phyloP scores from a whole-genome alignment of 176 grass and related monocot species.

The Oryza australiensis region DNA sequence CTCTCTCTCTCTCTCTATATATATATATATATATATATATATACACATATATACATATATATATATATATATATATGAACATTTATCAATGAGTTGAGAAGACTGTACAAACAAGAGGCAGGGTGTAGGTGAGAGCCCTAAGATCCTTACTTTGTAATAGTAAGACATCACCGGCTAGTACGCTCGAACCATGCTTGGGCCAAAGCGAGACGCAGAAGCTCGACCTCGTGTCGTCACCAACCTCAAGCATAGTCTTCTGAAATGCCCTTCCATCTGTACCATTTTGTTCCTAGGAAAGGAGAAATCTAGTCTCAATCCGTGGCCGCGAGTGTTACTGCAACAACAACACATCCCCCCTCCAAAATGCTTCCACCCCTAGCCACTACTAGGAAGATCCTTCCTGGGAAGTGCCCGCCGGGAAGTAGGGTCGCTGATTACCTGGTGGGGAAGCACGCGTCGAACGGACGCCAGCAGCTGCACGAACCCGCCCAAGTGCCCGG shows the following conservation, averaged over 20 bases:
- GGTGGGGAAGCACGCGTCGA: slow-evolving; percentile 29
- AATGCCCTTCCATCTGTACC: slow-evolving; percentile 36
- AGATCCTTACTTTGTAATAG: slow-evolving; percentile 59
- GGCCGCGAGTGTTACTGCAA: not conserved
- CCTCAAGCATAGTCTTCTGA: slow-evolving; percentile 41
- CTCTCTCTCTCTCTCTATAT: no score
- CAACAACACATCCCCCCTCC: not conserved
- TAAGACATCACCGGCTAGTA: slow-evolving; percentile 48
- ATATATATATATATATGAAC: no score
- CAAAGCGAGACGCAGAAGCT: slow-evolving; percentile 52
- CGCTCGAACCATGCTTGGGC: slow-evolving; percentile 42
- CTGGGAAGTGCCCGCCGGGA: not conserved
- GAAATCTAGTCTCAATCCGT: not conserved
- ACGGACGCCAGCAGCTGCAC: slow-evolving; percentile 63
- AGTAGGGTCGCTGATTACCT: slow-evolving; percentile 19
- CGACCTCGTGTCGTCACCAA: slow-evolving; percentile 56
- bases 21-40: no score
- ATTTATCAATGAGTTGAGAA: not conserved
- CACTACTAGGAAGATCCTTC: not conserved
- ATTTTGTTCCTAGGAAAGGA: slow-evolving; percentile 42
- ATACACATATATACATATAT: no score
- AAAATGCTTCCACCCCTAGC: not conserved
- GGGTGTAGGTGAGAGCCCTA: not conserved
- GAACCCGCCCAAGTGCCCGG: slow-evolving; percentile 51
- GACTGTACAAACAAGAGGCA: not conserved